A percentile compares a stretch with the other conserved stretches of the same genome.
These are phyloP conservation scores for Periconia macrospinosa DNA, from an alignment of 2,329 filamentous ascomycete species.

Conservation along the genomic window DNA sequence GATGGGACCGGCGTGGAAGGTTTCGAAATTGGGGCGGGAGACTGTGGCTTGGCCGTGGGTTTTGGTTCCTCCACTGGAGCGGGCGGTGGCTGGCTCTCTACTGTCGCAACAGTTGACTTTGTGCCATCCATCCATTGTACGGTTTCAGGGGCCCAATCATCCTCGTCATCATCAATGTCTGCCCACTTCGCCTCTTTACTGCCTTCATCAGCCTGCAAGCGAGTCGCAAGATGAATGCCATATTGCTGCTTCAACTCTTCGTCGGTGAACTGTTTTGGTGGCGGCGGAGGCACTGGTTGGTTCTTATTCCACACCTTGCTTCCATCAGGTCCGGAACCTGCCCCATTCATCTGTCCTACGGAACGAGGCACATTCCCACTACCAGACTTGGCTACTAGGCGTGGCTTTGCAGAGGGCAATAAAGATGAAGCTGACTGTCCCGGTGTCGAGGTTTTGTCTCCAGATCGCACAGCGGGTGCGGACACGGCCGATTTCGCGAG, in stretches of 20 bases:
- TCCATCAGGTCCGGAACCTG: conserved; percentile 66
- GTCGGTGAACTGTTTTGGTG: conserved; percentile 81
- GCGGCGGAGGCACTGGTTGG: conserved; percentile 70
- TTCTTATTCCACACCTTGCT: conserved; percentile 89
- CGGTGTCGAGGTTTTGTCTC: conserved; percentile 56
- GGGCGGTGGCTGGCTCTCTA: conserved; percentile 42
- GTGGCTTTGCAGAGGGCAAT: conserved; percentile 63
- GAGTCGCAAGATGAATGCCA: conserved; percentile 81
- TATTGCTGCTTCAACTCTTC: conserved; percentile 83
- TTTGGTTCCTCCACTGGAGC: conserved; percentile 8
- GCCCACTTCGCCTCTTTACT: conserved; percentile 83
- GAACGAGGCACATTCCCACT: conserved; percentile 57
- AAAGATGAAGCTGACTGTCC: conserved; percentile 50
- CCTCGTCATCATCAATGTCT: conserved; percentile 85
- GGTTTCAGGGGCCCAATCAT: conserved; percentile 82
- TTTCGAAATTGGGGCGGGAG: conserved; percentile 45
- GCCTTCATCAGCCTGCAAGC: conserved; percentile 72
- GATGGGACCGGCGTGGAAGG: conserved; percentile 17
- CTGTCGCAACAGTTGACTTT: conserved; percentile 72
- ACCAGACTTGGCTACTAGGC: conserved; percentile 75
- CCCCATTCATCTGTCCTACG: conserved; percentile 60
- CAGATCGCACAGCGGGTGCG: conserved; percentile 53
- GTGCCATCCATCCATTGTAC: conserved; percentile 90
- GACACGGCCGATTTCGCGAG: conserved; percentile 70
- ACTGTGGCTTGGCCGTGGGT: conserved; percentile 17